Evolutionary conservation across 331 rosid genomes (phyloP).

Genomic region (Quercus phellos): DNA sequence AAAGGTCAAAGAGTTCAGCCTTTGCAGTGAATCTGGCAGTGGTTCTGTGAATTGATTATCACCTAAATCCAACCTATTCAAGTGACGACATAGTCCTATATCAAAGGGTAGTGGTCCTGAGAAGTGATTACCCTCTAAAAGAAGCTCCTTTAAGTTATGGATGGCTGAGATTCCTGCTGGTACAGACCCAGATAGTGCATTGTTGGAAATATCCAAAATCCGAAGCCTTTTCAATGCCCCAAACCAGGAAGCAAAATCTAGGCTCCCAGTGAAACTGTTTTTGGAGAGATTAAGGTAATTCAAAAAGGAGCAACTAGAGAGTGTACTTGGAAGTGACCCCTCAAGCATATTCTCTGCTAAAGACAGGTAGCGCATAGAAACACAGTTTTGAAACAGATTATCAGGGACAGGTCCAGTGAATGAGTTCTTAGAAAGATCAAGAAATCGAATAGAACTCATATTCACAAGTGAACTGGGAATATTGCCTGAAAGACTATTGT

Average conservation of each 20-base stretch:
- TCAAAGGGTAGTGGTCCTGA: constrained; percentile 70
- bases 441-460: constrained; percentile 47
- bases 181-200: constrained; percentile 54
- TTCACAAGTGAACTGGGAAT: constrained; percentile 47
- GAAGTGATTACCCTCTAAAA: constrained; percentile 52
- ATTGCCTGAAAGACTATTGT: constrained; percentile 51
- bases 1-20: constrained; percentile 41
- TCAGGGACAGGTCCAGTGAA: constrained; percentile 57
- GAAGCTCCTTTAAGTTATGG: constrained; percentile 68
- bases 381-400: constrained; percentile 37
- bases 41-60: constrained; percentile 48
- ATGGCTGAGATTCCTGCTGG: constrained; percentile 59
- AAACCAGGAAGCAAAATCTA: constrained; percentile 44
- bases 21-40: constrained; percentile 45
- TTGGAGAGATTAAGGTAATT: constrained; percentile 60
- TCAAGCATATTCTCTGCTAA: constrained; percentile 56
- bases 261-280: constrained; percentile 55
- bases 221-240: constrained; percentile 67
- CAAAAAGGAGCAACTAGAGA: constrained; percentile 52
- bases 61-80: constrained; percentile 54
- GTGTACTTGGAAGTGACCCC: constrained; percentile 59
- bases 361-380: constrained; percentile 52
- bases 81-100: constrained; percentile 67
- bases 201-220: constrained; percentile 66
- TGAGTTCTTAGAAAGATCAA: constrained; percentile 74